Evolutionary conservation across 2,329 filamentous ascomycete genomes (phyloP).

Genomic region (Gnomoniopsis sp.): DNA sequence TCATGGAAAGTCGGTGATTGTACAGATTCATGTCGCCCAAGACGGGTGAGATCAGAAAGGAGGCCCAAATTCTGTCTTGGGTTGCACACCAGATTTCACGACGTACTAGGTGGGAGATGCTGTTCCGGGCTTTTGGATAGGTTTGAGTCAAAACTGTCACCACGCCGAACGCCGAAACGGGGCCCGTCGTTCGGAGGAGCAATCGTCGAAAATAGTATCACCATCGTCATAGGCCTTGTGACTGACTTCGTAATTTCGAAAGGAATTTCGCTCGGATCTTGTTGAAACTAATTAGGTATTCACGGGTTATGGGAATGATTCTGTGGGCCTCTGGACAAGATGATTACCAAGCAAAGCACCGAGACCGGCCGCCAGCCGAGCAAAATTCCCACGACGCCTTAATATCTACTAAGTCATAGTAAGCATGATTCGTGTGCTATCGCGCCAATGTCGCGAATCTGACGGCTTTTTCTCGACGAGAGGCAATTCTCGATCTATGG

Average conservation of each 20-base stretch:
- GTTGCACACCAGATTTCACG: neutral
- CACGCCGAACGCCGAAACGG: too few species aligned
- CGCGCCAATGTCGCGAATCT: neutral
- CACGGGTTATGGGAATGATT: neutral
- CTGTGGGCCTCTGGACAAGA: neutral
- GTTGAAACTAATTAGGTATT: neutral
- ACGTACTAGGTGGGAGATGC: neutral
- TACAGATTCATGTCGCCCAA: too few species aligned
- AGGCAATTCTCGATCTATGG: too few species aligned
- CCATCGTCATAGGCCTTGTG: neutral
- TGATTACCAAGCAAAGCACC: slow-evolving; percentile 1
- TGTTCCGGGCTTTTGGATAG: neutral
- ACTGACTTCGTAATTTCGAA: neutral
- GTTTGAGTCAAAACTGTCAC: neutral
- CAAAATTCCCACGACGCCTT: neutral
- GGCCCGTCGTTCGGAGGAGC: too few species aligned
- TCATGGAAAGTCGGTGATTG: too few species aligned
- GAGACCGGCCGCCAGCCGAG: neutral
- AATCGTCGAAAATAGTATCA: neutral
- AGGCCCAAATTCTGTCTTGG: too few species aligned
- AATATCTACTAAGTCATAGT: neutral
- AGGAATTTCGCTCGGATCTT: neutral
- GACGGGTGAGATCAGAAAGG: too few species aligned
- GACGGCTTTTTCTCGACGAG: neutral
- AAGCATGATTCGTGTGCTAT: neutral